Evolutionary conservation across 2,329 filamentous ascomycete genomes (phyloP), one percentile per base, ranked within the genome.

Genomic region (Fusarium sacchari): DNA sequence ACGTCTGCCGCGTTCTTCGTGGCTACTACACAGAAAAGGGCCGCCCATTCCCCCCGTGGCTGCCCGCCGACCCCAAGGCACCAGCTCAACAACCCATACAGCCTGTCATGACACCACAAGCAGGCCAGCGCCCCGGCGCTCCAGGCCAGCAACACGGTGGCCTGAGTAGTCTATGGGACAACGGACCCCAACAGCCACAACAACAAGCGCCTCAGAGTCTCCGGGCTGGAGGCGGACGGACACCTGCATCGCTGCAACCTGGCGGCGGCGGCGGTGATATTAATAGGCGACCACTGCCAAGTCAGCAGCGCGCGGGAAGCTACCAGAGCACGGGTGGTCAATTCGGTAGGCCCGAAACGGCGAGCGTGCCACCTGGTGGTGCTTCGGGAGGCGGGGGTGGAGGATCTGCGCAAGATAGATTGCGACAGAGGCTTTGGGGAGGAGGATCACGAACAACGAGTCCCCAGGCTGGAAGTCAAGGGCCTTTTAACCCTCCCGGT

Each of bases 11-110:
- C 78, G 95, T 97, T 40, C 90, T 99, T 32, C 93, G 96, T 78
- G 92, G 91, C 77, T 97, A 98, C 88, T 98, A 99, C 87, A 90
- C 87, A 58, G 95, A 98, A 82, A 96, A 97, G 80, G 93, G 92
- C 76, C 91, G 92, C 28, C 87, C 91, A 4, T 93, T 95, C 72
- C 96, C 96, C 2, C 84, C 87, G 76, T 98, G 96, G 96, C 91
- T 98, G 13, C 94, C 95, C 13, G 92, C 94, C 11, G 94, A 97
- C 81, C 95, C 94, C n/a, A 96, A 94, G 83, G 82, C 81, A 17
- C 66, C 67, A 43, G 32, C 78, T 50, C 90, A 89, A 8, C 90
- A 88, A 42, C 85, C 88, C 39, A 82, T 84, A 53, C 85, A 88
- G 73, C 81, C 89, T 64, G 80, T 90, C 70, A 86, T 89, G 82